These are phyloP conservation scores for Lathyrus oleraceus DNA, from an alignment of 306 rosid species.

Conservation along the genomic window DNA sequence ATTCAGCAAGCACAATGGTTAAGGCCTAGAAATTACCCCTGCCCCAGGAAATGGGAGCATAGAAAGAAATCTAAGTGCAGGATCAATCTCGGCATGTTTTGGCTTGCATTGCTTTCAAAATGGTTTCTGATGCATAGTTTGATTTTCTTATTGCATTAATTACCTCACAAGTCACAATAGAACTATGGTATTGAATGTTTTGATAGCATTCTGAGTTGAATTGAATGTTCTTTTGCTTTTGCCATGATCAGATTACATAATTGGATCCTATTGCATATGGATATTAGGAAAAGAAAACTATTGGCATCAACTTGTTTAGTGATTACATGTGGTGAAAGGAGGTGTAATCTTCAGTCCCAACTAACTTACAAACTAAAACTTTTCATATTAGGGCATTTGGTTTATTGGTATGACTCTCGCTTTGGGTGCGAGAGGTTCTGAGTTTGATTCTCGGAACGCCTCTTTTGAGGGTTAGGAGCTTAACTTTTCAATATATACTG, in stretches of 20 bases:
- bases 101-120: slow-evolving; percentile 1
- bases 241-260: neutral
- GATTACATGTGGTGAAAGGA: neutral
- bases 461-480: no score
- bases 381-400: no score
- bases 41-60: neutral
- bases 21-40: neutral
- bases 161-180: neutral
- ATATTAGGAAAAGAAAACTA: neutral
- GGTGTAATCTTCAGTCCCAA: neutral
- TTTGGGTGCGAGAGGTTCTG: no score
- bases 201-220: neutral
- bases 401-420: no score
- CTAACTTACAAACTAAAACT: no score
- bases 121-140: neutral
- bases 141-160: neutral
- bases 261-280: neutral
- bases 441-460: no score
- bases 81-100: neutral
- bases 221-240: neutral
- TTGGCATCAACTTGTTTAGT: neutral
- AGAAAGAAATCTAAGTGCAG: neutral
- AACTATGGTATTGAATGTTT: neutral
- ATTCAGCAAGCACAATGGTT: no score
- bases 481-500: no score